Evolutionary conservation across 768 basidiomycete genomes (phyloP).

Genomic region (Antrodiella citrinella): DNA sequence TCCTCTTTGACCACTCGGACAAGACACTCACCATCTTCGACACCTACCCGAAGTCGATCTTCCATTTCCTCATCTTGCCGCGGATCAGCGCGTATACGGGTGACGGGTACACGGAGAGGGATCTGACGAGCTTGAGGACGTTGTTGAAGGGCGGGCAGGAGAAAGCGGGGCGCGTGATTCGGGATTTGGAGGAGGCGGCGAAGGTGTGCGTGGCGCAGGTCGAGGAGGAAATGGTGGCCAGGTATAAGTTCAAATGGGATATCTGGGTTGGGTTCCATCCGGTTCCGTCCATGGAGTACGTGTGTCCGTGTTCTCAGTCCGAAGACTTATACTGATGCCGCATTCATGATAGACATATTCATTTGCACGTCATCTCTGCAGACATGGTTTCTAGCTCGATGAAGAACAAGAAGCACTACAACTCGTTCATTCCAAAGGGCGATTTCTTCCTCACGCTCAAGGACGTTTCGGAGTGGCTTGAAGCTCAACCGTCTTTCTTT

Average conservation of each 20-base stretch:
- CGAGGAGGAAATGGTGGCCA: constrained; percentile 68
- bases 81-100: constrained; percentile 28
- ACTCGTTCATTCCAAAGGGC: constrained; percentile 77
- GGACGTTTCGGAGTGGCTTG: constrained; percentile 79
- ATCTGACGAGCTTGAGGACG: constrained; percentile 46
- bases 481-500: constrained; percentile 50
- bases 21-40: constrained; percentile 64
- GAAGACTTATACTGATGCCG: background rate
- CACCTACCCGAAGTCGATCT: constrained; percentile 73
- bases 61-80: constrained; percentile 86
- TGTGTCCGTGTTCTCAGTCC: constrained; percentile 9
- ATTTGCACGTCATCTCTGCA: constrained; percentile 78
- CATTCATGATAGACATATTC: constrained; percentile 56
- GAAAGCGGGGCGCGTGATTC: constrained; percentile 45
- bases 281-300: constrained; percentile 79
- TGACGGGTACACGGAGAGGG: constrained; percentile 18
- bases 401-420: constrained; percentile 88
- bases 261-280: constrained; percentile 84
- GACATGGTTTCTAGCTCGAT: constrained; percentile 63
- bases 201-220: constrained; percentile 49
- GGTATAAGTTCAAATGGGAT: constrained; percentile 69
- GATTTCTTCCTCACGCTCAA: constrained; percentile 79
- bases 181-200: constrained; percentile 48
- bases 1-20: constrained; percentile 50
- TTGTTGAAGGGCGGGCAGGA: constrained; percentile 48